Evolutionary conservation across 495 filamentous ascomycete genomes (phyloP).

Genomic region (Pyrenula massariospora): DNA sequence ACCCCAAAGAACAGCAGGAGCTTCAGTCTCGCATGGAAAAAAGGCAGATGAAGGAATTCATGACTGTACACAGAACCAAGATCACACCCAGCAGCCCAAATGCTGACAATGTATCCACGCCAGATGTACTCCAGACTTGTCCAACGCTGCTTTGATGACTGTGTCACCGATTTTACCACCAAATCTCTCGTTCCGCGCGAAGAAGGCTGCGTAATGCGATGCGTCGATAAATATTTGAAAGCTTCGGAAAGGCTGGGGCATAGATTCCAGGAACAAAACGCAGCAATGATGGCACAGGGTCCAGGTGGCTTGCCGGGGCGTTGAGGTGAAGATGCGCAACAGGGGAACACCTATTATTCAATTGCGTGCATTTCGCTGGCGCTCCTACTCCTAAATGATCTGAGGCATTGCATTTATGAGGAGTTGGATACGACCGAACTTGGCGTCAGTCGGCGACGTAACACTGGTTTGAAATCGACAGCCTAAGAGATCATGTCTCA

Average conservation of each 20-base stretch:
- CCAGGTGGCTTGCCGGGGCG: conserved; percentile 39
- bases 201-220: conserved; percentile 80
- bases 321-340: no score
- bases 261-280: conserved; percentile 90
- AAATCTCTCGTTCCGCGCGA: conserved; percentile 81
- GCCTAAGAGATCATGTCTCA: no score
- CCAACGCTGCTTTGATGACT: conserved; percentile 90
- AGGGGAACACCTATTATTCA: neutral
- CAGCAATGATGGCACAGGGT: conserved; percentile 69
- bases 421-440: neutral
- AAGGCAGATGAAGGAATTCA: conserved; percentile 97
- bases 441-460: no score
- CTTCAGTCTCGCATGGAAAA: conserved; percentile 84
- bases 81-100: no score
- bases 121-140: conserved; percentile 97
- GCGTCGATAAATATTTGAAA: conserved; percentile 91
- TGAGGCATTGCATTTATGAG: neutral
- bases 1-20: conserved; percentile 74
- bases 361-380: neutral
- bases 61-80: conserved; percentile 60
- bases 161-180: conserved; percentile 96
- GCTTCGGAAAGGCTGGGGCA: conserved; percentile 73
- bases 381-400: neutral
- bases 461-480: no score
- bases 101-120: conserved; percentile 2